Evolutionary conservation across 1,284 basidiomycete genomes (phyloP).

Genomic region (Trichosporon ovoides): DNA sequence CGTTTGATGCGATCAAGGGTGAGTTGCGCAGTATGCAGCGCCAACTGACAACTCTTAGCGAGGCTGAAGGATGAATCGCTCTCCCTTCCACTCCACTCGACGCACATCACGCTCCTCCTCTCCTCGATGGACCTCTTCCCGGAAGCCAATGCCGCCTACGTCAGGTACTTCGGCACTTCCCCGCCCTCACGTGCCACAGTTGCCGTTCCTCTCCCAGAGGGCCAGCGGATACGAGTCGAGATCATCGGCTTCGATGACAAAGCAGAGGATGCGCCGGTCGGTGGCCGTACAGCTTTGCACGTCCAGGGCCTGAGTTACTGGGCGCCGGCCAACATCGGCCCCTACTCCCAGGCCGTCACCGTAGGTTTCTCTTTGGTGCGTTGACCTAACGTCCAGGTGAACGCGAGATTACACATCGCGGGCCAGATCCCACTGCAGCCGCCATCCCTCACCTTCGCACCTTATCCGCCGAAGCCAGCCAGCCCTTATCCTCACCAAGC

Average conservation of each 20-base stretch:
- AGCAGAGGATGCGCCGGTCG: background rate
- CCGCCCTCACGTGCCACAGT: conserved; percentile 92
- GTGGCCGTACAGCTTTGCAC: conserved; percentile 65
- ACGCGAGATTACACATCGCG: conserved; percentile 73
- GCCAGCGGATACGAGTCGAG: conserved; percentile 64
- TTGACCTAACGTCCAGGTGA: conserved; percentile 53
- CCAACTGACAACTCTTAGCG: conserved; percentile 46
- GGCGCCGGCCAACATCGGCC: conserved; percentile 98
- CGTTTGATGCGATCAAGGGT: conserved; percentile 53
- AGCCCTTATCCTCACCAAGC: conserved; percentile 47
- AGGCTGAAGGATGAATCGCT: conserved; percentile 53
- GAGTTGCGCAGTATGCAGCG: background rate
- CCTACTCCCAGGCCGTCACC: conserved; percentile 87
- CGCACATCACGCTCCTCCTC: conserved; percentile 78
- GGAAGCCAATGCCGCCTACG: conserved; percentile 70
- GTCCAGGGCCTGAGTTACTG: conserved; percentile 95
- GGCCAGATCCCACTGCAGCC: conserved; percentile 93
- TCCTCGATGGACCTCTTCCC: conserved; percentile 73
- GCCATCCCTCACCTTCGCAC: conserved; percentile 62
- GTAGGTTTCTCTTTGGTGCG: conserved; percentile 52
- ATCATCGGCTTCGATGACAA: conserved; percentile 59
- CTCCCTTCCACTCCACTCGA: conserved; percentile 57
- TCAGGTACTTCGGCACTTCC: conserved; percentile 75
- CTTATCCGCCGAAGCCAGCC: conserved; percentile 41
- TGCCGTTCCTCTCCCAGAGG: conserved; percentile 62